Percentiles rank a stretch among this genome's conserved stretches.
Conservation (phyloP, 2,329 filamentous ascomycete species). For the Alternaria gaisen region DNA sequence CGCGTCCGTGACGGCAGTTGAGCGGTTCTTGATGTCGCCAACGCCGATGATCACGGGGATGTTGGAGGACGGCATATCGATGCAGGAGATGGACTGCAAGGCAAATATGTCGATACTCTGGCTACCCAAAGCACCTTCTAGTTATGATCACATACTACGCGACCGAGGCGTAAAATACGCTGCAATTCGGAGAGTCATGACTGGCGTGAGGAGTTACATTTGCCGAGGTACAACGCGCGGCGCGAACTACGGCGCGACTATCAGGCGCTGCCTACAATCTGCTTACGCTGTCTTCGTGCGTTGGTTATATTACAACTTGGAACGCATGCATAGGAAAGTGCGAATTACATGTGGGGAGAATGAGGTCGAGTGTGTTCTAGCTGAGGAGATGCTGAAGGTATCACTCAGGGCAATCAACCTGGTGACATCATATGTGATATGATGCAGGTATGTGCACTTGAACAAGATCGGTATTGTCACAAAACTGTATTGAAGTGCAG, state of each 20-base stretch:
- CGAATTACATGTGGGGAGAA: neutral
- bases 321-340: neutral
- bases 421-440: neutral
- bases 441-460: neutral
- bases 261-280: neutral
- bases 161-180: neutral
- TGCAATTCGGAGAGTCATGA: conserved; percentile 17
- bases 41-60: conserved; percentile 69
- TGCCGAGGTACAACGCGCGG: conserved; percentile 14
- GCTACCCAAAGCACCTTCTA: neutral
- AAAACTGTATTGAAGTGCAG: neutral
- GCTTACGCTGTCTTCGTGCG: neutral
- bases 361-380: neutral
- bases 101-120: neutral
- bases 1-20: conserved; percentile 60
- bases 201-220: conserved; percentile 10
- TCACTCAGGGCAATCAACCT: neutral
- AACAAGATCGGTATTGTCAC: neutral
- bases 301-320: neutral
- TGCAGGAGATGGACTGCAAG: neutral
- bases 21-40: conserved; percentile 68
- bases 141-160: neutral
- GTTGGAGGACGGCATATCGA: neutral
- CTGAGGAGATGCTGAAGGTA: neutral
- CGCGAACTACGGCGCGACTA: neutral